These are phyloP conservation scores for Candida oleophila DNA, from an alignment of 805 yeast species.

Conservation along the genomic window DNA sequence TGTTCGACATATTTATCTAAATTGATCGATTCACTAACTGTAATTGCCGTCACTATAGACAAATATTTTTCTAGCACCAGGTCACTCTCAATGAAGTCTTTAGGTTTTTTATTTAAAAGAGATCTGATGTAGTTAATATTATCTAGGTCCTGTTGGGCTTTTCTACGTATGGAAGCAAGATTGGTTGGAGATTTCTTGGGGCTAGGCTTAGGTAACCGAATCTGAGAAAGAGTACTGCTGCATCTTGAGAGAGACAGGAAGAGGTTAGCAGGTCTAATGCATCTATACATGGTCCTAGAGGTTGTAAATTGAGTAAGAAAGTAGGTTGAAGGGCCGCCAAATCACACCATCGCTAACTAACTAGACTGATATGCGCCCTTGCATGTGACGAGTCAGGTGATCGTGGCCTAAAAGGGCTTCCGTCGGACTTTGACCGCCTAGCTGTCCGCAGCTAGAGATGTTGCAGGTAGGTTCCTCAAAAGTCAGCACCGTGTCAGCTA, in stretches of 20 bases:
- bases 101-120: constrained; percentile 20
- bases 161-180: background rate
- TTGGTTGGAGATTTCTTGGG: background rate
- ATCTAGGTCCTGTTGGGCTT: constrained; percentile 2
- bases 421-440: too few relatives aligned
- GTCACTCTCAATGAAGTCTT: constrained; percentile 13
- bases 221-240: constrained; percentile 2
- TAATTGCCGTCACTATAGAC: constrained; percentile 62
- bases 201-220: constrained; percentile 1
- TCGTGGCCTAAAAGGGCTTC: too few relatives aligned
- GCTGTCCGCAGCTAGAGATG: too few relatives aligned
- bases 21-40: constrained; percentile 72
- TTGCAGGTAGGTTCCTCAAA: too few relatives aligned
- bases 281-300: background rate
- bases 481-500: too few relatives aligned
- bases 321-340: too few relatives aligned
- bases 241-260: background rate
- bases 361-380: too few relatives aligned
- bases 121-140: constrained; percentile 17
- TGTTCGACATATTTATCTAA: constrained; percentile 44
- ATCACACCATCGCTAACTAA: too few relatives aligned
- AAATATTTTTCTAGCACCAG: constrained; percentile 19
- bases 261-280: background rate
- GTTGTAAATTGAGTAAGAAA: too few relatives aligned
- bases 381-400: too few relatives aligned